These are phyloP conservation scores for Pseudozyma pruni DNA, from an alignment of 1,284 basidiomycete species.

Conservation along the genomic window DNA sequence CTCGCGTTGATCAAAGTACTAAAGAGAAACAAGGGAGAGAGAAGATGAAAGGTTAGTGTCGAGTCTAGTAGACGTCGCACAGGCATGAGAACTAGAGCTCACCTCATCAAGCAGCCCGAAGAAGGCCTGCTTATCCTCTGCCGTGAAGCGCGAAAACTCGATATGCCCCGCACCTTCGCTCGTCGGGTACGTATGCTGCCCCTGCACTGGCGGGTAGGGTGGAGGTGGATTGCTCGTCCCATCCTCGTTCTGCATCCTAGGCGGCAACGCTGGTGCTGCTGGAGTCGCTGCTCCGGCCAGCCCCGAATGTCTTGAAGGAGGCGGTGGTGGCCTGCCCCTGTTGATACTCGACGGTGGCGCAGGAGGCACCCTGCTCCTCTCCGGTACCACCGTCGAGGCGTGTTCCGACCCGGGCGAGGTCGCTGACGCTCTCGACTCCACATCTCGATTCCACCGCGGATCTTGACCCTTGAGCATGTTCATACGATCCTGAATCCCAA, in stretches of 20 bases:
- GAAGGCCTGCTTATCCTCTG: conserved; percentile 57
- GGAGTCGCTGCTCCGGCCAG: conserved; percentile 1
- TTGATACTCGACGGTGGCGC: conserved; percentile 19
- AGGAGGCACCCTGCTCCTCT: conserved; percentile 31
- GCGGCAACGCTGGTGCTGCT: conserved; percentile 33
- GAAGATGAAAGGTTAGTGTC: not conserved
- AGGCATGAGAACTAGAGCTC: conserved; percentile 3
- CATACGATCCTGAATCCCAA: conserved; percentile 45
- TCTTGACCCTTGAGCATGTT: conserved; percentile 46
- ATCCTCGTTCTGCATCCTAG: conserved; percentile 55
- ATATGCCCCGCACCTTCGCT: conserved; percentile 28
- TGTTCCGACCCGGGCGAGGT: conserved; percentile 5
- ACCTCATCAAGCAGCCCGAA: conserved; percentile 59
- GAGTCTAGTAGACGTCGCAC: not conserved
- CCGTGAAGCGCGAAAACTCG: conserved; percentile 56
- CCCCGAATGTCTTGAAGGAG: conserved; percentile 23
- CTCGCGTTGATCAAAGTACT: conserved; percentile 43
- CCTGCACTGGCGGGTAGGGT: conserved; percentile 34
- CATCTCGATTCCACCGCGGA: conserved; percentile 40
- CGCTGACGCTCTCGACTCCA: conserved; percentile 19
- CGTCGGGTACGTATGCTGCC: conserved; percentile 23
- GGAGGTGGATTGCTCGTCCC: conserved; percentile 53
- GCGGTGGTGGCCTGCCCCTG: conserved; percentile 35
- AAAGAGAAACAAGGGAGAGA: not conserved
- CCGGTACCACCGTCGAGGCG: conserved; percentile 31